Conservation (phyloP, 1,284 basidiomycete genomes). For the Ceratorhiza oryzae-sativae region DNA sequence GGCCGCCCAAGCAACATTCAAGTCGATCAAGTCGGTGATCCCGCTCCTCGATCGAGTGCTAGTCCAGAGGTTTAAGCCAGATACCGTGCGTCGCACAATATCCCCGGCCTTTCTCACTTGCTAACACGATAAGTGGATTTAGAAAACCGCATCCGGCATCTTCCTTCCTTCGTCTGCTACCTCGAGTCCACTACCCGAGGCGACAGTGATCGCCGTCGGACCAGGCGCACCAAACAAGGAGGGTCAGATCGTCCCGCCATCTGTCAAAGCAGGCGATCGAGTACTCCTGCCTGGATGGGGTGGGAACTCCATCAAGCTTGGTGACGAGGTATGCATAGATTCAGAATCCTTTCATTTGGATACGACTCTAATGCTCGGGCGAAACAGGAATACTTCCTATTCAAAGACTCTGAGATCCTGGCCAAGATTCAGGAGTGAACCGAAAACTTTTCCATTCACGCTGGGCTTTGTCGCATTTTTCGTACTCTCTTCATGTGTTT, state of each 20-base stretch:
- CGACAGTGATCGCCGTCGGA: slow-evolving; percentile 94
- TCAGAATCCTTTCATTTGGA: neutral
- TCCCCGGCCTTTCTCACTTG: too few species aligned
- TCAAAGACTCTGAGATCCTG: slow-evolving; percentile 95
- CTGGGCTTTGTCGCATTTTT: neutral
- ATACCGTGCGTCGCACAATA: slow-evolving; percentile 66
- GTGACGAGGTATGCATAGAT: slow-evolving; percentile 81
- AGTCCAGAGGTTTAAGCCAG: slow-evolving; percentile 96
- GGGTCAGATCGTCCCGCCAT: slow-evolving; percentile 77
- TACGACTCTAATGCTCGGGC: slow-evolving; percentile 1
- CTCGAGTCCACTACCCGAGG: slow-evolving; percentile 87
- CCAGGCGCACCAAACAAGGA: slow-evolving; percentile 91
- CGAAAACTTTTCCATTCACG: neutral
- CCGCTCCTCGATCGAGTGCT: slow-evolving; percentile 96
- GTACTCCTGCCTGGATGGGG: slow-evolving; percentile 97
- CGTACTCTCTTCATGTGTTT: slow-evolving; percentile 27
- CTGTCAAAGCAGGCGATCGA: slow-evolving; percentile 88
- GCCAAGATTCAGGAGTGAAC: slow-evolving; percentile 94
- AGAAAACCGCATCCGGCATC: slow-evolving; percentile 96
- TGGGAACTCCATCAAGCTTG: slow-evolving; percentile 94
- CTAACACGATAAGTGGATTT: neutral
- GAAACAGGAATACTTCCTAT: slow-evolving; percentile 88
- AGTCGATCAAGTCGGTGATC: slow-evolving; percentile 89
- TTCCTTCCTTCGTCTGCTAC: slow-evolving; percentile 92
- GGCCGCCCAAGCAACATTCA: slow-evolving; percentile 71